Percentiles rank a stretch among this genome's conserved stretches.
phyloP scores from a whole-genome alignment of 2,329 filamentous ascomycete genomes.

The Phyllosticta citribraziliensis region DNA sequence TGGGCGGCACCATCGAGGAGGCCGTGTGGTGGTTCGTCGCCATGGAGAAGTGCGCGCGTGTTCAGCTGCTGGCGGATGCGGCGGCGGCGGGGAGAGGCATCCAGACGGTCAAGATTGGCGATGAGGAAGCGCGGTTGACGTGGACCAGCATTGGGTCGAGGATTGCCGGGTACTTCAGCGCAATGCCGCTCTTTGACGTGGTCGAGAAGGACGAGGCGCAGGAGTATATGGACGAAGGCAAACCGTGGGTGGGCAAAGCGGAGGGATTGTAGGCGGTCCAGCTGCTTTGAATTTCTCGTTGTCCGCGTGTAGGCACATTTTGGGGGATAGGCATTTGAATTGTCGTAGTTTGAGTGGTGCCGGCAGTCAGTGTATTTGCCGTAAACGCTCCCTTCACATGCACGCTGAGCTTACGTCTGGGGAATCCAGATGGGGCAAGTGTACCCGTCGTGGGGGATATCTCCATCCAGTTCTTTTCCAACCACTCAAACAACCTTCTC shows the following conservation, averaged over 20 bases:
- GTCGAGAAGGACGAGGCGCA: conserved; percentile 38
- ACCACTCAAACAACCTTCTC: neutral
- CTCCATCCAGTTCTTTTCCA: neutral
- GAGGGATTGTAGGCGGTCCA: conserved; percentile 20
- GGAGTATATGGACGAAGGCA: neutral
- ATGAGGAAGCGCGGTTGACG: conserved; percentile 59
- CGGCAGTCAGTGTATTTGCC: neutral
- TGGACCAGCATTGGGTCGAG: conserved; percentile 54
- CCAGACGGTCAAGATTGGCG: conserved; percentile 55
- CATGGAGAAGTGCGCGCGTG: conserved; percentile 45
- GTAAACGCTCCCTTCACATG: neutral
- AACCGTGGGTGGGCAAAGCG: neutral
- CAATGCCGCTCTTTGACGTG: conserved; percentile 61
- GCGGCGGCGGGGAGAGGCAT: conserved; percentile 52
- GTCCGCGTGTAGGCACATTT: neutral
- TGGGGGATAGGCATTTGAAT: too few relatives aligned
- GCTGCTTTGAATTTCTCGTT: conserved; percentile 18
- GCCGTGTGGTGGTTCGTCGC: conserved; percentile 45
- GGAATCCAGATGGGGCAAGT: neutral
- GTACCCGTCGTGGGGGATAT: neutral
- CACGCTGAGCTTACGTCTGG: neutral
- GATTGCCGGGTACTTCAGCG: conserved; percentile 58
- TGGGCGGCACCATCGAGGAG: conserved; percentile 41
- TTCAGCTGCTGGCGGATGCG: conserved; percentile 44
- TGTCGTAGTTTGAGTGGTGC: neutral